Evolutionary conservation across 768 basidiomycete species (phyloP).

Genomic region (Hypsizygus marmoreus): DNA sequence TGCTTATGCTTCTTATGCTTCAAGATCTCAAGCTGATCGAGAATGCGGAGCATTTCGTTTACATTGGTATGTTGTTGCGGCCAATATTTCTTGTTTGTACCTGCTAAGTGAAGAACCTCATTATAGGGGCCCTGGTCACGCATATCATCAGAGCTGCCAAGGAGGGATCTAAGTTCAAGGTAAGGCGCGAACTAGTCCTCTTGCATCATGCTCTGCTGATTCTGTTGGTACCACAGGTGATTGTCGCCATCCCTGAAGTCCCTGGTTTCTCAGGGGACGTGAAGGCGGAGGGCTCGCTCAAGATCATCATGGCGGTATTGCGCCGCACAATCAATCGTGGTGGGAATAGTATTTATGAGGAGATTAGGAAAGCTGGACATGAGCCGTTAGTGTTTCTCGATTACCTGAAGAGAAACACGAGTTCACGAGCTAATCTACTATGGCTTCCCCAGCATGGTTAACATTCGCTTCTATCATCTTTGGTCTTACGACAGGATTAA

Average conservation of each 20-base stretch:
- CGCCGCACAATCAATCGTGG: slow-evolving; percentile 91
- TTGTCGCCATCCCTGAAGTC: slow-evolving; percentile 87
- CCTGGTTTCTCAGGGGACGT: slow-evolving; percentile 89
- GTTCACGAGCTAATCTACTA: background rate
- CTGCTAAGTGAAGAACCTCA: slow-evolving; percentile 81
- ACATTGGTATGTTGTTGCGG: too few species aligned
- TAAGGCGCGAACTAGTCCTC: slow-evolving; percentile 22
- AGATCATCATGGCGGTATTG: slow-evolving; percentile 87
- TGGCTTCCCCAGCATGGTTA: slow-evolving; percentile 62
- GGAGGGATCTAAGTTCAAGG: slow-evolving; percentile 77
- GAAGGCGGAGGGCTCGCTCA: slow-evolving; percentile 60
- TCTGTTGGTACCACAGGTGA: slow-evolving; percentile 51
- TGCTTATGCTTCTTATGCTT: too few species aligned
- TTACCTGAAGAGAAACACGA: background rate
- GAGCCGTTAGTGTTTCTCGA: slow-evolving; percentile 63
- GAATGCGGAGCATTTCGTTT: too few species aligned
- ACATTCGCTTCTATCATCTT: slow-evolving; percentile 91
- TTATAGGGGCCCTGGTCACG: slow-evolving; percentile 81
- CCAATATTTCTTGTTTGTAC: too few species aligned
- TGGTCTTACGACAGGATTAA: slow-evolving; percentile 91
- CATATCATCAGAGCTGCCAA: slow-evolving; percentile 82
- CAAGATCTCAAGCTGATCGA: too few species aligned
- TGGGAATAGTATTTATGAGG: slow-evolving; percentile 83
- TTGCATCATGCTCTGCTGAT: background rate
- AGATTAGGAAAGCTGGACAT: slow-evolving; percentile 71